Conservation (phyloP, 2,329 filamentous ascomycete species). For the Pseudogymnoascus sp. region DNA sequence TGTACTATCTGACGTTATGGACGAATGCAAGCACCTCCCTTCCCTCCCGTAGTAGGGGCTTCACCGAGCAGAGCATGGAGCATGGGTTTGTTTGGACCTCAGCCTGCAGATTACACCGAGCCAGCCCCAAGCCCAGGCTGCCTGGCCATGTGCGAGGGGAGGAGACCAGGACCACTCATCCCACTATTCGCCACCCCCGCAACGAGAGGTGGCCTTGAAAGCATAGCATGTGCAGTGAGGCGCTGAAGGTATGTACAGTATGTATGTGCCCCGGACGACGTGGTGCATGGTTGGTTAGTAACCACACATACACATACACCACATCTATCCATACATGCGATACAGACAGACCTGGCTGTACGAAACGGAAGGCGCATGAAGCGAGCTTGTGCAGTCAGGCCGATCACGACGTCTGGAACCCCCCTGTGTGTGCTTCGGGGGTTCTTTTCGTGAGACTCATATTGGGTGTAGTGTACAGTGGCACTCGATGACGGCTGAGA, state of each 20-base stretch:
- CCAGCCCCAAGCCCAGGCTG: background rate
- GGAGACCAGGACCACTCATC: background rate
- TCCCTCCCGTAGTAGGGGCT: background rate
- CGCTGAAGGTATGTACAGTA: background rate
- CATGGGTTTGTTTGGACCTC: background rate
- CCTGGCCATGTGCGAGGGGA: background rate
- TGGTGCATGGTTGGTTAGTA: background rate
- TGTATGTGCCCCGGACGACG: background rate
- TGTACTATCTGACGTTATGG: background rate
- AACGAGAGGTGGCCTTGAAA: background rate
- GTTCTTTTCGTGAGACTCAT: background rate
- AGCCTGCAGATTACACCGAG: background rate
- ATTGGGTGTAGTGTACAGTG: background rate
- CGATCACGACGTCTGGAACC: background rate
- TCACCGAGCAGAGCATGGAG: background rate
- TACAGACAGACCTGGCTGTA: background rate
- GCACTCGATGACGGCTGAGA: background rate
- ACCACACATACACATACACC: background rate
- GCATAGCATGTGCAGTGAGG: background rate
- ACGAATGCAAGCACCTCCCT: background rate
- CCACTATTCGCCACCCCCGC: background rate
- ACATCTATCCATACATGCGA: background rate
- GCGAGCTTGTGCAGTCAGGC: background rate
- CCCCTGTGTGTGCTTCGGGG: background rate
- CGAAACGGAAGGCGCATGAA: background rate